A percentile compares a stretch with the other conserved stretches of the same genome.
Evolutionary conservation across 331 rosid genomes (phyloP).

Genomic region (Malus hybrid): DNA sequence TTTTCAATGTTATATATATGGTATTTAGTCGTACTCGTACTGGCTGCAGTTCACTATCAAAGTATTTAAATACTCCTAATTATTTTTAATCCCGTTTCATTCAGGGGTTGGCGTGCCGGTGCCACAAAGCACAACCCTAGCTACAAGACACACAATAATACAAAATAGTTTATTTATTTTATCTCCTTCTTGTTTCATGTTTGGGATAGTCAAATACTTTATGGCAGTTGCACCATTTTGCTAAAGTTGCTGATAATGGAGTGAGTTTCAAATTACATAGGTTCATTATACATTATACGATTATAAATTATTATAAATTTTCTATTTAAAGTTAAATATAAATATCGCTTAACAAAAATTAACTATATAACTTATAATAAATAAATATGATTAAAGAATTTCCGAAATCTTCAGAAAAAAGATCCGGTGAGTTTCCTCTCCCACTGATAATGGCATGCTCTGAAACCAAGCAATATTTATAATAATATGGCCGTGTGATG

Average conservation of each 20-base stretch:
- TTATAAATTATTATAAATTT: too few relatives aligned
- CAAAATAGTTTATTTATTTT: not conserved
- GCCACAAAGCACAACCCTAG: not conserved
- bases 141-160: not conserved
- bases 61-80: not conserved
- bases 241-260: not conserved
- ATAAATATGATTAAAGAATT: fast-evolving
- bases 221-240: not conserved
- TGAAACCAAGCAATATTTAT: not conserved
- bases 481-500: not conserved
- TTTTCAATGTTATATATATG: not conserved
- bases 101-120: not conserved
- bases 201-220: not conserved
- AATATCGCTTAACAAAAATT: too few relatives aligned
- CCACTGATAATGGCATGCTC: not conserved
- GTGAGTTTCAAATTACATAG: too few relatives aligned
- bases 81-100: not conserved
- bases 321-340: too few relatives aligned
- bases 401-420: too few relatives aligned
- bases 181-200: not conserved
- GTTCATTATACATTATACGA: too few relatives aligned
- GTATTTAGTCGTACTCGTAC: not conserved
- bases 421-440: too few relatives aligned
- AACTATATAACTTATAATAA: fast-evolving
- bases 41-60: not conserved